A percentile compares a stretch with the other conserved stretches of the same genome.
Conservation (phyloP, 352 stramenopile genomes). For the Blastocystis sp. region DNA sequence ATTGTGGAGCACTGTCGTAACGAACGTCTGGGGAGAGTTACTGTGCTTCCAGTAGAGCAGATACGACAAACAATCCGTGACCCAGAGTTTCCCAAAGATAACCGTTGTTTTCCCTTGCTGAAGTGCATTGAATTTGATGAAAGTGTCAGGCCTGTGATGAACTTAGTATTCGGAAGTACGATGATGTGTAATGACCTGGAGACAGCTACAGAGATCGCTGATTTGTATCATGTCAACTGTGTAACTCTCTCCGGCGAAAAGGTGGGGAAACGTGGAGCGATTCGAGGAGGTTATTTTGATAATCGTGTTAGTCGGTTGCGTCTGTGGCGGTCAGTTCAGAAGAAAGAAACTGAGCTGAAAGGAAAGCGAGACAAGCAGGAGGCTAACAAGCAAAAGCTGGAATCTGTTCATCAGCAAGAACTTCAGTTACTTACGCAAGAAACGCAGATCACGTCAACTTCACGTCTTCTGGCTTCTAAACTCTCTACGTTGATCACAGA, state of each 20-base stretch:
- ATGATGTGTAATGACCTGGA: constrained; percentile 87
- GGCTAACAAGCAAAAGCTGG: constrained; percentile 33
- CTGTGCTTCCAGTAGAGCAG: constrained; percentile 89
- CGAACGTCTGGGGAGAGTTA: constrained; percentile 86
- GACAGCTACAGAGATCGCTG: constrained; percentile 70
- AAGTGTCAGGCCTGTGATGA: constrained; percentile 82
- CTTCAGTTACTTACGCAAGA: constrained; percentile 40
- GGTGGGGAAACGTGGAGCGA: constrained; percentile 87
- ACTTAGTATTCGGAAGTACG: constrained; percentile 91
- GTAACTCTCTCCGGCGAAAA: constrained; percentile 96
- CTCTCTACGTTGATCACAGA: neutral
- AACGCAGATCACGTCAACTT: constrained; percentile 39
- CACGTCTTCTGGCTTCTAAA: neutral
- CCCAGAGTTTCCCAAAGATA: constrained; percentile 13
- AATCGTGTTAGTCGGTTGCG: constrained; percentile 73
- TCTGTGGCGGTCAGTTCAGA: constrained; percentile 1
- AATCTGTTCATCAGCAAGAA: constrained; percentile 60
- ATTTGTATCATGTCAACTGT: constrained; percentile 85
- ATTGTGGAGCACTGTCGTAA: constrained; percentile 88
- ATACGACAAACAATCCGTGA: constrained; percentile 26
- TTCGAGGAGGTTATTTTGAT: constrained; percentile 93
- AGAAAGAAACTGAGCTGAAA: constrained; percentile 54
- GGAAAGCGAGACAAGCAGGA: neutral
- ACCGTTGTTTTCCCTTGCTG: constrained; percentile 28
- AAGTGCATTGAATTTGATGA: constrained; percentile 72